phyloP scores from a whole-genome alignment of 768 basidiomycete genomes.

The Chalciporus piperatus region DNA sequence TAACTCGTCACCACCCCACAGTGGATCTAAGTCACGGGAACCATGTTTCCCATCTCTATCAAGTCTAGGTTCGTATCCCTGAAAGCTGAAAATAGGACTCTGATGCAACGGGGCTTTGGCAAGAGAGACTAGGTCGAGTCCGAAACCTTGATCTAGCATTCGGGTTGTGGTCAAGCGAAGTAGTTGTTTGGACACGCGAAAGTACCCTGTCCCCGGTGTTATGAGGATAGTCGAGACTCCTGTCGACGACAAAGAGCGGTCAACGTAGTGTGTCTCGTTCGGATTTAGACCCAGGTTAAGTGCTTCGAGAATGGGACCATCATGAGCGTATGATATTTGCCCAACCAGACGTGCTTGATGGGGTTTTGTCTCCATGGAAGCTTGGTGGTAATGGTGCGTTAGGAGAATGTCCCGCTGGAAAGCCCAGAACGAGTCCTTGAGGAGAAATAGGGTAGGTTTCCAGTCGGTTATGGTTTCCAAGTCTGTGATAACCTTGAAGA shows the following conservation, averaged over 20 bases:
- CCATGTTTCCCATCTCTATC: slow-evolving; percentile 49
- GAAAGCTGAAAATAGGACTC: slow-evolving; percentile 91
- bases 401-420: slow-evolving; percentile 91
- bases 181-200: slow-evolving; percentile 86
- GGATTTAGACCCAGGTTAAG: slow-evolving; percentile 91
- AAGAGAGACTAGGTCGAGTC: slow-evolving; percentile 82
- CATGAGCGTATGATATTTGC: slow-evolving; percentile 80
- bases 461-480: slow-evolving; percentile 86
- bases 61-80: slow-evolving; percentile 56
- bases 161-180: slow-evolving; percentile 90
- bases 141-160: slow-evolving; percentile 91
- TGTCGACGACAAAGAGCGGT: slow-evolving; percentile 88
- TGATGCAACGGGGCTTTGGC: slow-evolving; percentile 91
- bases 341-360: slow-evolving; percentile 71
- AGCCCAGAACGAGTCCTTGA: slow-evolving; percentile 88
- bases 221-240: slow-evolving; percentile 81
- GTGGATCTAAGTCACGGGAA: slow-evolving; percentile 56
- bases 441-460: slow-evolving; percentile 78
- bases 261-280: slow-evolving; percentile 92
- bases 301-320: slow-evolving; percentile 93
- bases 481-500: slow-evolving; percentile 94
- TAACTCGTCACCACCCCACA: slow-evolving; percentile 71
- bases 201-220: slow-evolving; percentile 93
- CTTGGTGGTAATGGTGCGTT: slow-evolving; percentile 84
- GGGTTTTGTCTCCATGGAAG: slow-evolving; percentile 44